Evolutionary conservation across 148 eudicot species (phyloP), one percentile per base, ranked within the genome.

Genomic region (Bassia scoparia): DNA sequence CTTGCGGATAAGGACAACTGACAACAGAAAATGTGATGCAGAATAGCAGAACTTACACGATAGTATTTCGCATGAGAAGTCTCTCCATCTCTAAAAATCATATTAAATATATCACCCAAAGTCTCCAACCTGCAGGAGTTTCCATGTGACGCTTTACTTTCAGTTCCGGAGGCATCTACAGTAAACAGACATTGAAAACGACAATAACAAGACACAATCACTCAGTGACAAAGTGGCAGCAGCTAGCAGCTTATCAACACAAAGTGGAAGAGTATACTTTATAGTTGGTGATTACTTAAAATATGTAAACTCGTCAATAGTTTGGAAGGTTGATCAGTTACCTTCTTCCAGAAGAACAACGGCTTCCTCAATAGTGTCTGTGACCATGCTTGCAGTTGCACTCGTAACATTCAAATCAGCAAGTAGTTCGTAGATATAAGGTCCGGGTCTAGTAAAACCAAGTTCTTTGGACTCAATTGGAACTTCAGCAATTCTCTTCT

Each of bases 401-500:
- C 68, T 76, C 10, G 88, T 92, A 61, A 91, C 83, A 85, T 92
- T 95, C 71, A 95, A 83, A 53, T 92, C 97, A 63, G 78, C 86
- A 69, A 95, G 90, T 64, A 92, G 77, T 85, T 92, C 96, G 81
- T 88, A 95, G 52, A 95, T 95, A 80, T 95, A 92, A 63, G 90
- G 89, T 60, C 99, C 99, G 61, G 97, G 96, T 80, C 83, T 92
- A 12, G 97, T 95, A 81, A 91, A 95, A 68, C 99, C 99, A 69
- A 90, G 79, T 70, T 95, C 99, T 79, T 77, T 90, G 73, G 96
- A 88, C 67, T 83, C 89, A 77, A 95, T 89, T 41, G 84, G 88
- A 80, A 95, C 84, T 82, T 95, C 99, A 46, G 96, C 88, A 77
- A 95, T 92, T 81, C 79, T 80, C 86, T 95, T 92, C 86, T 95